A percentile compares a stretch with the other conserved stretches of the same genome.
phyloP scores from a whole-genome alignment of 1,284 basidiomycete species.

The Ganoderma resinaceum region DNA sequence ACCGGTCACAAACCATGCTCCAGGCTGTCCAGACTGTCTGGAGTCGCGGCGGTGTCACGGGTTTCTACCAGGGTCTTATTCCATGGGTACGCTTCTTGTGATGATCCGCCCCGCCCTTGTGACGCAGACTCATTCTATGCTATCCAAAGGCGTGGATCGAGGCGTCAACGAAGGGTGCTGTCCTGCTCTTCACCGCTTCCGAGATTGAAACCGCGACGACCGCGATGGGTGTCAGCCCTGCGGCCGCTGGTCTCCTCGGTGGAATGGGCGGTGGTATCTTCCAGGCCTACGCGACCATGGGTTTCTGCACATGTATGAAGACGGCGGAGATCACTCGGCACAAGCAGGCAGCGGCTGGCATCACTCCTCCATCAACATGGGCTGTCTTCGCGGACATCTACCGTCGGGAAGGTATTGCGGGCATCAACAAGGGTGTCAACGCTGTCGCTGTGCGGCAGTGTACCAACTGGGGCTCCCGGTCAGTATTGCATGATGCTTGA shows the following conservation, averaged over 20 bases:
- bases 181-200: constrained; percentile 94
- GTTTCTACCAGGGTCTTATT: constrained; percentile 99
- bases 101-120: constrained; percentile 9
- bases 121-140: constrained; percentile 20
- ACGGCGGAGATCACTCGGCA: constrained; percentile 98
- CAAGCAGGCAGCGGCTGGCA: constrained; percentile 91
- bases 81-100: constrained; percentile 81
- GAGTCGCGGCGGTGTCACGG: constrained; percentile 88
- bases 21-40: constrained; percentile 90
- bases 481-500: constrained; percentile 36
- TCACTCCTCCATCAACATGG: constrained; percentile 94
- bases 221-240: constrained; percentile 78
- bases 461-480: constrained; percentile 99
- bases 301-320: constrained; percentile 99
- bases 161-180: constrained; percentile 97
- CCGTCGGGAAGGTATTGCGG: constrained; percentile 90
- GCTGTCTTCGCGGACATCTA: constrained; percentile 96
- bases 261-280: constrained; percentile 98
- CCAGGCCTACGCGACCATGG: constrained; percentile 99
- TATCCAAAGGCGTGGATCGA: constrained; percentile 93
- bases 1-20: constrained; percentile 89
- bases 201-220: constrained; percentile 87
- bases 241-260: constrained; percentile 88
- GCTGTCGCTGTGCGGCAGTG: constrained; percentile 97
- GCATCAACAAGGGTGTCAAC: constrained; percentile 99